phyloP scores from a whole-genome alignment of 371 early-diverging fungal genomes.

The Mortierella sp. region DNA sequence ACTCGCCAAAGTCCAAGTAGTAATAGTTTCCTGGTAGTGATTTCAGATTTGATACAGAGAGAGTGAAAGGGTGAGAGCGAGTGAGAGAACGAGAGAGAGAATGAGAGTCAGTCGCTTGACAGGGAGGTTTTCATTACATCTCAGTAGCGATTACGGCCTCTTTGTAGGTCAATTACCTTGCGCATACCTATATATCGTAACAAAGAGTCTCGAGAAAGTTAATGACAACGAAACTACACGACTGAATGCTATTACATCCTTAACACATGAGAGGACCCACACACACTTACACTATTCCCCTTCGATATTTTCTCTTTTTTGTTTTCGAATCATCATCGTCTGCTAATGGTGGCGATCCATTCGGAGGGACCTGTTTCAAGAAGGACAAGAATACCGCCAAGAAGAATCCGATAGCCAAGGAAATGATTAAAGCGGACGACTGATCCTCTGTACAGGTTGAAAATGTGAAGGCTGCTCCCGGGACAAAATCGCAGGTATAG shows the following conservation, averaged over 20 bases:
- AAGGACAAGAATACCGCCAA: slow-evolving; percentile 48
- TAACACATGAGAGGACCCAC: not conserved
- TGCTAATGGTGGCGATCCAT: slow-evolving; percentile 36
- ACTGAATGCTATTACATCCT: no score
- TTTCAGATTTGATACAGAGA: not conserved
- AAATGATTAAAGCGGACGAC: slow-evolving; percentile 32
- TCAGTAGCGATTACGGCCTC: no score
- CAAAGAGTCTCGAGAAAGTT: not conserved
- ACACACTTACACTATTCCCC: slow-evolving; percentile 34
- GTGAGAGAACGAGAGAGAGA: no score
- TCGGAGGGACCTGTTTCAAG: slow-evolving; percentile 43
- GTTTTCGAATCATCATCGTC: not conserved
- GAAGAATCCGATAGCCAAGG: slow-evolving; percentile 50
- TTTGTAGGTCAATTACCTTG: slow-evolving; percentile 18
- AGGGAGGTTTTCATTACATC: no score
- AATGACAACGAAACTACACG: not conserved
- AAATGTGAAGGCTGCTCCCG: slow-evolving; percentile 29
- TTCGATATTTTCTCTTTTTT: slow-evolving; percentile 26
- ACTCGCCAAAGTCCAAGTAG: slow-evolving; percentile 49
- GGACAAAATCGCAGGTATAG: slow-evolving; percentile 34
- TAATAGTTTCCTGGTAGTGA: slow-evolving; percentile 29
- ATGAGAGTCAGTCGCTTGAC: no score
- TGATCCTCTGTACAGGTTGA: slow-evolving; percentile 38
- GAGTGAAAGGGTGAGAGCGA: no score
- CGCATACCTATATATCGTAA: slow-evolving; percentile 23